Evolutionary conservation across 306 rosid species (phyloP).

Genomic region (Benincasa hispida): DNA sequence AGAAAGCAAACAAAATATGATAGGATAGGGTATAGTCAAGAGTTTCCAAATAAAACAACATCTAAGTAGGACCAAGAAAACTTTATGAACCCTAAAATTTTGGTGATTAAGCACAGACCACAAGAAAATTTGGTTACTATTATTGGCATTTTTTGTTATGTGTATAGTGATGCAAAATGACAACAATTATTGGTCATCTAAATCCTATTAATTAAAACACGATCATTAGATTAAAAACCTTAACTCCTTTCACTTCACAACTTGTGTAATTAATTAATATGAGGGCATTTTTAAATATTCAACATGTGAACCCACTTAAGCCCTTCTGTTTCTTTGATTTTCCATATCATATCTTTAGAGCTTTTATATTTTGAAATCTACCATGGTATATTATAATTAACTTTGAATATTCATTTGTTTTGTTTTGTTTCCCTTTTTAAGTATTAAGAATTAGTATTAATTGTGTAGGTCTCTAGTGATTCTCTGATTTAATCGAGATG

Average conservation of each 20-base stretch:
- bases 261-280: background rate
- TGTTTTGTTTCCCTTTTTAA: background rate
- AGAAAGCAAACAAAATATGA: background rate
- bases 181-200: background rate
- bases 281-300: background rate
- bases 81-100: slow-evolving; percentile 18
- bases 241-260: background rate
- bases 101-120: slow-evolving; percentile 14
- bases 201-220: background rate
- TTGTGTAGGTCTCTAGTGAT: background rate
- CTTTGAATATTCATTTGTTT: background rate
- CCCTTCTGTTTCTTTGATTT: background rate
- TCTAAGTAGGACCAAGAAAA: slow-evolving; percentile 12
- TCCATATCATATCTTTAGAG: background rate
- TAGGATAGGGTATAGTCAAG: background rate
- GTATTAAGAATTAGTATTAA: background rate
- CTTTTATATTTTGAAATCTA: background rate
- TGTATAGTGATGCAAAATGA: background rate
- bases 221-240: background rate
- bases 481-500: background rate
- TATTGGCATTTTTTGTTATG: background rate
- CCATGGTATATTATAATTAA: background rate
- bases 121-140: background rate
- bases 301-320: background rate
- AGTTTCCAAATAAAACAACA: slow-evolving; percentile 8